Evolutionary conservation across 139 green algal genomes (phyloP).

Genomic region (Micractinium sp.): DNA sequence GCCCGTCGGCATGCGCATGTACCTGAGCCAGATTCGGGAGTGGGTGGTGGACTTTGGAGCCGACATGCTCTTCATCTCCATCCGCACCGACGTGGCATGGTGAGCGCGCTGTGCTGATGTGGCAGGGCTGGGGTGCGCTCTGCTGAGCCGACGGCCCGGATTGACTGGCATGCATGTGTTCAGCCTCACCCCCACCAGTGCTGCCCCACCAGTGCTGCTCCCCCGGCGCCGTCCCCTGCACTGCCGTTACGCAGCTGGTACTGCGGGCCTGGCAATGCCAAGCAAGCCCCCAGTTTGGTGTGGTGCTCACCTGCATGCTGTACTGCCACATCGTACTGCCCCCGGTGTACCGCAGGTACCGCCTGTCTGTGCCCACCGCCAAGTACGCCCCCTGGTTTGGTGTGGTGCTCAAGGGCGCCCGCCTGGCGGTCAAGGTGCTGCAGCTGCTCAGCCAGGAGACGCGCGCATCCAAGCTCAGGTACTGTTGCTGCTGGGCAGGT

Average conservation of each 20-base stretch:
- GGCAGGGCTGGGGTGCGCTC: neutral
- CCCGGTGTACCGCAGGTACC: constrained; percentile 70
- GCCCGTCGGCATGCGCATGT: constrained; percentile 80
- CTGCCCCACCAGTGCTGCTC: no score
- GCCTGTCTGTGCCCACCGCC: constrained; percentile 63
- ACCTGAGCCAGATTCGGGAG: constrained; percentile 90
- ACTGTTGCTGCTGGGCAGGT: no score
- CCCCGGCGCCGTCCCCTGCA: no score
- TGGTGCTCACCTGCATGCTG: neutral
- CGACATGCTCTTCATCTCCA: constrained; percentile 91
- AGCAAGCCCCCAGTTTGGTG: neutral
- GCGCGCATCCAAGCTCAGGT: constrained; percentile 59
- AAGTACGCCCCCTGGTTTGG: constrained; percentile 87
- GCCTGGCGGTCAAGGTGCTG: constrained; percentile 74
- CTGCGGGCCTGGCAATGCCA: no score
- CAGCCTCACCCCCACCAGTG: neutral
- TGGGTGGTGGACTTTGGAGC: constrained; percentile 90
- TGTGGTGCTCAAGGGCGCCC: constrained; percentile 76
- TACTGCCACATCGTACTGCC: no score
- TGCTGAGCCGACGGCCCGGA: no score
- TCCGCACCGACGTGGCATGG: constrained; percentile 91
- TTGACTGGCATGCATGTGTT: neutral
- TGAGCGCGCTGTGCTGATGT: neutral
- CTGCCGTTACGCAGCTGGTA: no score
- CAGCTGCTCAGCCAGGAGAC: constrained; percentile 66